These are phyloP conservation scores for Setomelanomma holmii DNA, from an alignment of 2,329 filamentous ascomycete genomes.

Conservation along the genomic window DNA sequence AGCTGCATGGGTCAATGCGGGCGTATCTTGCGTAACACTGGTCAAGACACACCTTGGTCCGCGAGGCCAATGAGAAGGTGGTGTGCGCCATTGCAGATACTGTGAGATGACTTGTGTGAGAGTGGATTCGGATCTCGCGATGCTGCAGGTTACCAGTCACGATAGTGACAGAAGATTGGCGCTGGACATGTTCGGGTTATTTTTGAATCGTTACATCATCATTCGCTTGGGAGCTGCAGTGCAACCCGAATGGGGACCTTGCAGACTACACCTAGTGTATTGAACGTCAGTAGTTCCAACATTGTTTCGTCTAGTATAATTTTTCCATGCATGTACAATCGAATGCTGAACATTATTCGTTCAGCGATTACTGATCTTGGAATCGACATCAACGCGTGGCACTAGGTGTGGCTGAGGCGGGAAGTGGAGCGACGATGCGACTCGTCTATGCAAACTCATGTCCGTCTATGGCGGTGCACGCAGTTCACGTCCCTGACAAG, in stretches of 20 bases:
- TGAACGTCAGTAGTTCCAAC: not conserved
- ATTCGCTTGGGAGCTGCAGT: conserved; percentile 12
- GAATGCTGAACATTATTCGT: no score
- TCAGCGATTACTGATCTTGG: no score
- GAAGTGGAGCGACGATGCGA: not conserved
- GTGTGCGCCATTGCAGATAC: conserved; percentile 39
- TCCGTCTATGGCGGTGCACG: conserved; percentile 16
- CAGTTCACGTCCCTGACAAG: conserved; percentile 12
- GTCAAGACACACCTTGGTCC: conserved; percentile 46
- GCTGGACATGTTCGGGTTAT: conserved; percentile 35
- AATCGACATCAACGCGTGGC: no score
- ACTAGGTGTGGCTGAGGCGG: conserved; percentile 6
- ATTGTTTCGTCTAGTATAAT: no score
- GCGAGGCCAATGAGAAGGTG: conserved; percentile 52
- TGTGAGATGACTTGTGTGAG: conserved; percentile 17
- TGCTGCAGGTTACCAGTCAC: conserved; percentile 30
- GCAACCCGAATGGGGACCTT: not conserved
- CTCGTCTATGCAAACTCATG: not conserved
- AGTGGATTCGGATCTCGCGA: conserved; percentile 28
- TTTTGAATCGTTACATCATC: conserved; percentile 39
- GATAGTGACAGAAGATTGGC: conserved; percentile 20
- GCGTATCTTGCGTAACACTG: conserved; percentile 7
- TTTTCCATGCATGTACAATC: no score
- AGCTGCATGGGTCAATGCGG: conserved; percentile 38
- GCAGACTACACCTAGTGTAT: not conserved